phyloP scores from a whole-genome alignment of 2,329 filamentous ascomycete species.

The Penicillium sp. region DNA sequence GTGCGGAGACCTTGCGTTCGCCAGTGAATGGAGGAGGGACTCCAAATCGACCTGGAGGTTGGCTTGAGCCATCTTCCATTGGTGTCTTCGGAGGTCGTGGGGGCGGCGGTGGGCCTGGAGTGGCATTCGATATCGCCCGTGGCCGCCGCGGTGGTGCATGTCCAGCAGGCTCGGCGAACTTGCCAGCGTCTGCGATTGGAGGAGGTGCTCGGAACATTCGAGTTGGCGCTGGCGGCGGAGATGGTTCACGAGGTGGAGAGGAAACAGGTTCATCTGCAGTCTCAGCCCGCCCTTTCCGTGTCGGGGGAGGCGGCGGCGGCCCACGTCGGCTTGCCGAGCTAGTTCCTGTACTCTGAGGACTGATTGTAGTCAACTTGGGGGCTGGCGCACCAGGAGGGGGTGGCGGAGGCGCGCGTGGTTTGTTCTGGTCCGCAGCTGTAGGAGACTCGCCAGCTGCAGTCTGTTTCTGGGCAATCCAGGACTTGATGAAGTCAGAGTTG shows the following conservation, averaged over 20 bases:
- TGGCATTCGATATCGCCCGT: constrained; percentile 56
- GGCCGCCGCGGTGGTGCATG: constrained; percentile 56
- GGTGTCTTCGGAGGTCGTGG: constrained; percentile 73
- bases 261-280: constrained; percentile 63
- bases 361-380: constrained; percentile 55
- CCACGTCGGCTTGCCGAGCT: constrained; percentile 60
- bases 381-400: constrained; percentile 58
- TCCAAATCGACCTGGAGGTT: constrained; percentile 63
- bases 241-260: constrained; percentile 71
- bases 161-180: constrained; percentile 68
- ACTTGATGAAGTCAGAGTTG: constrained; percentile 71
- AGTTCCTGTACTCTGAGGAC: constrained; percentile 67
- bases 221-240: constrained; percentile 65
- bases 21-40: constrained; percentile 82
- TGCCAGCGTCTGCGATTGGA: constrained; percentile 86
- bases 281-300: constrained; percentile 53
- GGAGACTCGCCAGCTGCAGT: constrained; percentile 47
- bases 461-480: constrained; percentile 70
- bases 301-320: constrained; percentile 64
- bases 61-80: constrained; percentile 64
- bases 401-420: constrained; percentile 63
- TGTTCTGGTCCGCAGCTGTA: constrained; percentile 51
- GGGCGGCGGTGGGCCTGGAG: constrained; percentile 69
- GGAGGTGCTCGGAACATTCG: constrained; percentile 80
- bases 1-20: constrained; percentile 64